Percentiles rank a stretch among this genome's conserved stretches.
phyloP scores from a whole-genome alignment of 1,284 basidiomycete species.

The Singerocomus inundabilis region DNA sequence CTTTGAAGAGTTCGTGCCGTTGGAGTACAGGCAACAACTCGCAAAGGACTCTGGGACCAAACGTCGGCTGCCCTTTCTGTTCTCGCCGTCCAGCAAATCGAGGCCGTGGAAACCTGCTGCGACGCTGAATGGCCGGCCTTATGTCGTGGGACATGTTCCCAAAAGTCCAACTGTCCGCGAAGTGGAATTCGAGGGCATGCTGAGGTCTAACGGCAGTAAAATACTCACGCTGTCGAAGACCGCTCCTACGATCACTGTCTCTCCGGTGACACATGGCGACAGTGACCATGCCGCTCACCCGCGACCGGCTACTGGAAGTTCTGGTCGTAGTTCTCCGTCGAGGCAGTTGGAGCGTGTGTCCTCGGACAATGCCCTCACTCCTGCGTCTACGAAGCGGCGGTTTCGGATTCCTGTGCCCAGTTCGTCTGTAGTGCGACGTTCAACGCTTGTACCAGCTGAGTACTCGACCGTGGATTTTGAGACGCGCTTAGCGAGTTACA shows the following conservation, averaged over 20 bases:
- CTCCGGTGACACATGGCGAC: slow-evolving; percentile 18
- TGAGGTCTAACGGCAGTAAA: slow-evolving; percentile 62
- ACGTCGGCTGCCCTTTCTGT: slow-evolving; percentile 49
- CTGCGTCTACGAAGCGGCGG: slow-evolving; percentile 39
- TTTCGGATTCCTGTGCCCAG: slow-evolving; percentile 59
- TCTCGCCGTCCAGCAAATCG: slow-evolving; percentile 42
- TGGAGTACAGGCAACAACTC: slow-evolving; percentile 80
- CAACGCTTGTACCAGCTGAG: slow-evolving; percentile 58
- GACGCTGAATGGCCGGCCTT: slow-evolving; percentile 76
- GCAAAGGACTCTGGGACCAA: slow-evolving; percentile 44
- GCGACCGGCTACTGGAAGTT: slow-evolving; percentile 26
- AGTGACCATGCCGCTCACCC: slow-evolving; percentile 20
- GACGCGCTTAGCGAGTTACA: slow-evolving; percentile 64
- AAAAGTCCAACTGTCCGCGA: slow-evolving; percentile 60
- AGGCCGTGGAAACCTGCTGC: slow-evolving; percentile 72
- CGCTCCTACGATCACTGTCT: slow-evolving; percentile 24
- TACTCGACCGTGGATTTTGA: slow-evolving; percentile 77
- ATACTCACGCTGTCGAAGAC: slow-evolving; percentile 49
- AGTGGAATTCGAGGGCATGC: slow-evolving; percentile 77
- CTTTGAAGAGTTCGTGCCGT: slow-evolving; percentile 86
- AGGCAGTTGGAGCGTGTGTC: slow-evolving; percentile 27
- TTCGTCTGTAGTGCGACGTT: slow-evolving; percentile 45
- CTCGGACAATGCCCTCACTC: slow-evolving; percentile 33
- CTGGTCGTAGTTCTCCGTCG: slow-evolving; percentile 16
- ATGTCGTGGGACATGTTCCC: slow-evolving; percentile 67